Conservation (phyloP, 2,329 filamentous ascomycete species). For the Calcarisporium arbuscula region DNA sequence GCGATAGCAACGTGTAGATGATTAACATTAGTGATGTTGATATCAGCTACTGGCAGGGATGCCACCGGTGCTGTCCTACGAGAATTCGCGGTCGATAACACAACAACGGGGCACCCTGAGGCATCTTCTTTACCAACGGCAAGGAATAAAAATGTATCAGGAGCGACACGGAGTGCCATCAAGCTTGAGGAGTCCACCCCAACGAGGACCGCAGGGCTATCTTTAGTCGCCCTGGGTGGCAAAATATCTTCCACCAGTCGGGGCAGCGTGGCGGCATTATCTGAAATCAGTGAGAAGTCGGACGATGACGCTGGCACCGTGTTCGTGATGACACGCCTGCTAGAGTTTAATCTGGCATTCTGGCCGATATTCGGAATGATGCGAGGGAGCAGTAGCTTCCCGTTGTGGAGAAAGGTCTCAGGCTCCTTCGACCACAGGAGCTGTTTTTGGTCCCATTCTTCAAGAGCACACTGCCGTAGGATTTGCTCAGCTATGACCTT, state of each 20-base stretch:
- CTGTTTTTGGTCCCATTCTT: constrained; percentile 6
- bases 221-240: neutral
- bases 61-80: constrained; percentile 1
- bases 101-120: neutral
- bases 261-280: too few species aligned
- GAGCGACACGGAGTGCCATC: constrained; percentile 2
- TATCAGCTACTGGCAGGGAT: neutral
- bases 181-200: constrained; percentile 4
- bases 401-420: constrained; percentile 6
- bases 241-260: too few species aligned
- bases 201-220: neutral
- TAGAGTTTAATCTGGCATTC: constrained; percentile 8
- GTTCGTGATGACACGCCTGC: constrained; percentile 3
- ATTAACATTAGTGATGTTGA: neutral
- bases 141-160: constrained; percentile 4
- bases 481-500: constrained; percentile 8
- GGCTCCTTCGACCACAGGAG: constrained; percentile 10
- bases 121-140: neutral
- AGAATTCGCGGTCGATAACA: constrained; percentile 4
- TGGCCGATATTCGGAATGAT: constrained; percentile 1
- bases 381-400: constrained; percentile 7
- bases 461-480: constrained; percentile 5
- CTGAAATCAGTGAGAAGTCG: too few species aligned
- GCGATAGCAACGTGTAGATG: constrained; percentile 1
- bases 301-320: neutral